Evolutionary conservation across 352 stramenopile genomes (phyloP).

Genomic region (Pythium diclinum): DNA sequence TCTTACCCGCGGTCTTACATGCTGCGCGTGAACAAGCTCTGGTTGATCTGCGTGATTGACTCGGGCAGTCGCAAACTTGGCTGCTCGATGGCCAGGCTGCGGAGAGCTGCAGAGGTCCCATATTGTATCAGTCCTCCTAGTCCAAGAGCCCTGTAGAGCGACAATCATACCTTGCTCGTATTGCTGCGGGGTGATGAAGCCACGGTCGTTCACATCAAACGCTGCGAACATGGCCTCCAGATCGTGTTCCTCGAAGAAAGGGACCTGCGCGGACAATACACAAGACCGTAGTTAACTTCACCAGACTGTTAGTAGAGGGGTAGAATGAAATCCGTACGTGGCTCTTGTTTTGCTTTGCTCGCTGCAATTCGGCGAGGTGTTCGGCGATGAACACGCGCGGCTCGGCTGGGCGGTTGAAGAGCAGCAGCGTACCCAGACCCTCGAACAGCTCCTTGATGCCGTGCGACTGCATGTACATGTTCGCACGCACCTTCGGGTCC

Average conservation of each 20-base stretch:
- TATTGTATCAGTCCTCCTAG: neutral
- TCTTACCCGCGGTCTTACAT: constrained; percentile 33
- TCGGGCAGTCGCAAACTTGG: constrained; percentile 60
- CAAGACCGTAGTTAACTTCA: too few relatives aligned
- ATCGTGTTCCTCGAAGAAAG: constrained; percentile 73
- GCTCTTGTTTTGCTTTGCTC: constrained; percentile 49
- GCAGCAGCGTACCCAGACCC: constrained; percentile 51
- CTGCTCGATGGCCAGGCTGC: constrained; percentile 63
- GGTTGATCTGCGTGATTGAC: constrained; percentile 53
- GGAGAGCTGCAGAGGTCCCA: constrained; percentile 32
- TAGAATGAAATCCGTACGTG: constrained; percentile 30
- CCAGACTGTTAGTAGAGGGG: too few relatives aligned
- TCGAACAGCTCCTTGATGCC: constrained; percentile 71
- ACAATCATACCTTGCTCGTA: constrained; percentile 54
- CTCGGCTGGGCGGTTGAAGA: constrained; percentile 61
- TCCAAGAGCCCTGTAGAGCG: neutral
- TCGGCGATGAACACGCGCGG: constrained; percentile 60
- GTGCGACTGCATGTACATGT: constrained; percentile 63
- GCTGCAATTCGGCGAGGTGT: constrained; percentile 52
- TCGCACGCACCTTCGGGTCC: constrained; percentile 59
- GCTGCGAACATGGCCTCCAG: constrained; percentile 70
- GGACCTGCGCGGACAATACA: constrained; percentile 29
- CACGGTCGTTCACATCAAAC: constrained; percentile 71
- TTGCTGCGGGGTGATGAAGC: constrained; percentile 57
- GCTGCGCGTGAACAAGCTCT: constrained; percentile 63